Evolutionary conservation across 1,284 basidiomycete genomes (phyloP), one percentile per base, ranked within the genome.

Genomic region (Puccinia triticina): DNA sequence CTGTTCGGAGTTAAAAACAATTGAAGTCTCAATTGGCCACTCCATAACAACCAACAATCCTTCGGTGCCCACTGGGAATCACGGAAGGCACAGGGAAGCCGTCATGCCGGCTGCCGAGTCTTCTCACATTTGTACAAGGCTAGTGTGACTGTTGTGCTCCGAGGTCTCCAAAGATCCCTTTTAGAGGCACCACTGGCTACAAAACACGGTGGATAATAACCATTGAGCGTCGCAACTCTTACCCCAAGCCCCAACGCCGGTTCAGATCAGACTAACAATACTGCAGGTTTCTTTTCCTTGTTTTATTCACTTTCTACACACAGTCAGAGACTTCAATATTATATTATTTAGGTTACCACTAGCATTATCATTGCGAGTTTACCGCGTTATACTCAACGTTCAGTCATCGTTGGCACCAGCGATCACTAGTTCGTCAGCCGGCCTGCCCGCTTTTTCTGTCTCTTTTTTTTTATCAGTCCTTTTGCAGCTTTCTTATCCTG

Each of bases 311-410:
- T 46, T 72, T 72, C 69, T 48, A 48, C 69, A 72, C 67, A 26
- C 26, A 50, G 69, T 72, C 69, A 72, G 69, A 72, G 69, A 72
- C 69, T 43, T 34, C 69, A 72, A 53, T 14, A 50, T 43, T 43
- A 43, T 43, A n/a, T 43, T 43, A 43, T 32, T 53, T 72, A 50
- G 69, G 64, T 67, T 67, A 64, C 61, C 67, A 46, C 32, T 53
- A 53, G n/a, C 50, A 50, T 72, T 72, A 53, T 50, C 46, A 72
- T 53, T 72, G 50, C 69, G 50, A 72, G 50, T 72, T 37, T 29
- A 72, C n/a, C 43, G 48, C 69, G 69, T 53, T 32, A 72, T 72
- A n/a, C 69, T 72, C 69, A 72, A 40, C 64, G 64, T 67, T 67
- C 40, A 46, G 69, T 72, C 69, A 72, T 72, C 69, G 32, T 26